Evolutionary conservation across 1,284 basidiomycete genomes (phyloP).

Genomic region (Cryptococcus jaspeensis): DNA sequence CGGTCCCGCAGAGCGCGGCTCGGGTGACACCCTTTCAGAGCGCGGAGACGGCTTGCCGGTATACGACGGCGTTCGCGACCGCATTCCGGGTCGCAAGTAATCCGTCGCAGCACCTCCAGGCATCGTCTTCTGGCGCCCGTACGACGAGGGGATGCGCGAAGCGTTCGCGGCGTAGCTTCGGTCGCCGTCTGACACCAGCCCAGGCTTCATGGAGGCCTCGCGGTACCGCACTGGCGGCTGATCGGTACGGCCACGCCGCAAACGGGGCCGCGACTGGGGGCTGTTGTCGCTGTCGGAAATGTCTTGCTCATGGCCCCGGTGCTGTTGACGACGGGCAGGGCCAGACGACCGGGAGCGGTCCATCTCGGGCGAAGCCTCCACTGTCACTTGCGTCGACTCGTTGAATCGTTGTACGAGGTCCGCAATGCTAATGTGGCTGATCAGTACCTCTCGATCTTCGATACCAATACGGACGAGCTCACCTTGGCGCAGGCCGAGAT

Average conservation of each 20-base stretch:
- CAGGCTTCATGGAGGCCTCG: slow-evolving; percentile 19
- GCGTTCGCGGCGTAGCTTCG: slow-evolving; percentile 85
- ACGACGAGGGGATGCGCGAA: slow-evolving; percentile 34
- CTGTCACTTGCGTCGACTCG: slow-evolving; percentile 26
- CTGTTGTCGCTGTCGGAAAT: slow-evolving; percentile 50
- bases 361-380: slow-evolving; percentile 14
- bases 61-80: slow-evolving; percentile 15
- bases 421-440: slow-evolving; percentile 60
- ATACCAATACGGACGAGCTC: slow-evolving; percentile 5
- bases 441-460: slow-evolving; percentile 40
- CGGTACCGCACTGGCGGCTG: slow-evolving; percentile 31
- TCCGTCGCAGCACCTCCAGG: slow-evolving; percentile 8
- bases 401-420: slow-evolving; percentile 78
- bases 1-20: not conserved
- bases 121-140: slow-evolving; percentile 6
- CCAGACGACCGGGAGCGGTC: slow-evolving; percentile 32
- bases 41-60: slow-evolving; percentile 11
- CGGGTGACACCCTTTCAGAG: slow-evolving; percentile 20
- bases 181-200: slow-evolving; percentile 73
- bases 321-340: slow-evolving; percentile 19
- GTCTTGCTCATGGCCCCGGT: slow-evolving; percentile 11
- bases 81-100: slow-evolving; percentile 9
- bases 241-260: slow-evolving; percentile 43
- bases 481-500: slow-evolving; percentile 39
- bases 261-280: slow-evolving; percentile 28